Evolutionary conservation across 2,329 filamentous ascomycete species (phyloP).

Genomic region (Nemania sp.): DNA sequence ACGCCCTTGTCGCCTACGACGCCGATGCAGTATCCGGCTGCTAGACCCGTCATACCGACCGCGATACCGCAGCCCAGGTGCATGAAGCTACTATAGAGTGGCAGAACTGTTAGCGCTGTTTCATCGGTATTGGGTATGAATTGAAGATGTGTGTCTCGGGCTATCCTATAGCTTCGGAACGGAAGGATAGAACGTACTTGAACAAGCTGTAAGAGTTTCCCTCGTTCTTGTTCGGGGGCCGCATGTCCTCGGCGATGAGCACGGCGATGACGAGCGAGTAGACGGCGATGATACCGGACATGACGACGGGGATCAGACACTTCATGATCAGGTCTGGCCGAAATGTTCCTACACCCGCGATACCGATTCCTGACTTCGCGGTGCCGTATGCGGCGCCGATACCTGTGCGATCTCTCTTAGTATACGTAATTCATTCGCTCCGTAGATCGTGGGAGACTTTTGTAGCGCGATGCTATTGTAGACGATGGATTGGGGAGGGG

Average conservation of each 20-base stretch:
- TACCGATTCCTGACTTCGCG: constrained; percentile 88
- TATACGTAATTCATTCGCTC: constrained; percentile 27
- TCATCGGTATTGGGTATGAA: constrained; percentile 22
- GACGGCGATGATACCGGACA: constrained; percentile 99
- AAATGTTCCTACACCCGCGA: constrained; percentile 86
- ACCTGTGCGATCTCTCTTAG: constrained; percentile 57
- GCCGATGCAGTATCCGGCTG: constrained; percentile 96
- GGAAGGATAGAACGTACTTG: constrained; percentile 65
- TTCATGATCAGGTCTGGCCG: constrained; percentile 92
- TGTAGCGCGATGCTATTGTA: not conserved
- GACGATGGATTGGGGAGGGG: constrained; percentile 6
- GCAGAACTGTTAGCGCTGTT: constrained; percentile 21
- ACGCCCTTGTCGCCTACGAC: constrained; percentile 95
- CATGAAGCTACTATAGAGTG: constrained; percentile 81
- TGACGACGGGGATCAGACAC: constrained; percentile 90
- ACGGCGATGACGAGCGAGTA: constrained; percentile 98
- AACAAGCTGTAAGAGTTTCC: constrained; percentile 82
- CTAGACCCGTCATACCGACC: constrained; percentile 91
- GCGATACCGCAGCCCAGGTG: constrained; percentile 91
- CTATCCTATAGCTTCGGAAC: not conserved
- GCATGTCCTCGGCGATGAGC: constrained; percentile 91
- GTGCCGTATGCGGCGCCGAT: constrained; percentile 87
- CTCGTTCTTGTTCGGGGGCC: constrained; percentile 68
- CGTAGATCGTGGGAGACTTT: constrained; percentile 40
- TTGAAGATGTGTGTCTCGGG: not conserved